Conservation (phyloP, 495 filamentous ascomycete species). For the Penicillium cataractarum region DNA sequence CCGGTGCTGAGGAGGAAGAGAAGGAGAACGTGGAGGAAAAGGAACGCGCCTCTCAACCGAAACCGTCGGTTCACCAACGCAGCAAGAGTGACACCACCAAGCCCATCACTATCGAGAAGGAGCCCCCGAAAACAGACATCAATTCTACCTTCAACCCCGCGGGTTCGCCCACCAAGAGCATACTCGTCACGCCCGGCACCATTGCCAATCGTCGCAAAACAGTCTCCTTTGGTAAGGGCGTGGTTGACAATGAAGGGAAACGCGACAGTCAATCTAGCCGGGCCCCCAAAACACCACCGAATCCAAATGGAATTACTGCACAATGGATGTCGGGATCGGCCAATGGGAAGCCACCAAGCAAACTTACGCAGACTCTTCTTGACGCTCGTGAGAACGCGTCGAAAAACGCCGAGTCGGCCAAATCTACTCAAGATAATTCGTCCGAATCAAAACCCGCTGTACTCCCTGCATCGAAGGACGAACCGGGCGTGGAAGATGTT, state of each 20-base stretch:
- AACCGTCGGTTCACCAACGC: conserved; percentile 26
- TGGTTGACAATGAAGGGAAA: conserved; percentile 62
- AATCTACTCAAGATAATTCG: conserved; percentile 17
- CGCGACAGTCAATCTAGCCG: conserved; percentile 38
- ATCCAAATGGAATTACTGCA: conserved; percentile 62
- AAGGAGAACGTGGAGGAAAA: conserved; percentile 20
- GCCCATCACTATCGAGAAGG: conserved; percentile 26
- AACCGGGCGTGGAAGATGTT: conserved; percentile 52
- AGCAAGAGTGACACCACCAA: conserved; percentile 29
- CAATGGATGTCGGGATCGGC: conserved; percentile 62
- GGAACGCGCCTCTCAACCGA: conserved; percentile 18
- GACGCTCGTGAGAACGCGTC: conserved; percentile 47
- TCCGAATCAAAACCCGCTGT: conserved; percentile 17
- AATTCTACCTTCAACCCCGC: conserved; percentile 40
- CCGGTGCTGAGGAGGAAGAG: conserved; percentile 54
- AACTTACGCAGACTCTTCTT: conserved; percentile 49
- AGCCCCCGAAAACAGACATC: conserved; percentile 29
- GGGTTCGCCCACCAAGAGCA: conserved; percentile 73
- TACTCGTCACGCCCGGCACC: conserved; percentile 88
- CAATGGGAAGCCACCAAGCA: conserved; percentile 52
- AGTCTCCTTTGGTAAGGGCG: conserved; percentile 82
- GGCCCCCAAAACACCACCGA: conserved; percentile 35
- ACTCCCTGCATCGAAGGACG: conserved; percentile 19
- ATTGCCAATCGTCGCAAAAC: conserved; percentile 79
- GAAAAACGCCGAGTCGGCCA: conserved; percentile 27